Evolutionary conservation across 192 early-diverging fungal genomes (phyloP).

Genomic region (Rhizoclosmatium globosum): DNA sequence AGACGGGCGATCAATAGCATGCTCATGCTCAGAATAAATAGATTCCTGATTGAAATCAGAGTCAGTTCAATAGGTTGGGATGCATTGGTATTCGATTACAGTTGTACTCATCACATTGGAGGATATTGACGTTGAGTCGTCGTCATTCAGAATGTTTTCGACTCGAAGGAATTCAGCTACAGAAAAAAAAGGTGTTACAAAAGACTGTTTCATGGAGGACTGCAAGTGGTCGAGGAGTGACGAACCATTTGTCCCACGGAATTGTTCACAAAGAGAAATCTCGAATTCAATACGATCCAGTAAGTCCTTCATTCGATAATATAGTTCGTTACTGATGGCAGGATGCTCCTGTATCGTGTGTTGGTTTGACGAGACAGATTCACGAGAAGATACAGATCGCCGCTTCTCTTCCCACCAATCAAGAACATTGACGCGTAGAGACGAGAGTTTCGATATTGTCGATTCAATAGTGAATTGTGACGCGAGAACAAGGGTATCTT

Average conservation of each 20-base stretch:
- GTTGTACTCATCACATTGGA: slow-evolving; percentile 14
- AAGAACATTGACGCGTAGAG: background rate
- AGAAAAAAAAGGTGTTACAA: background rate
- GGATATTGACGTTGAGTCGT: background rate
- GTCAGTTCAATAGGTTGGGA: background rate
- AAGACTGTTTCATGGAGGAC: background rate
- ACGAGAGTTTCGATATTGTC: slow-evolving; percentile 2
- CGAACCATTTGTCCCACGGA: slow-evolving; percentile 41
- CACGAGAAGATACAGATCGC: background rate
- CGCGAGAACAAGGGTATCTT: slow-evolving; percentile 16
- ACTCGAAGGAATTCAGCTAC: slow-evolving; percentile 24
- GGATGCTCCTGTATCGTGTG: too few species aligned
- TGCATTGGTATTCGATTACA: background rate
- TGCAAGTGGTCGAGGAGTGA: background rate
- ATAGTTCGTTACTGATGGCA: too few species aligned
- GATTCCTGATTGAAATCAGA: too few species aligned
- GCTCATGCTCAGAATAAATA: too few species aligned
- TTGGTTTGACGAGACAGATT: too few species aligned
- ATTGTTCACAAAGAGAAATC: slow-evolving; percentile 50
- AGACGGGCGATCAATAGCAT: too few species aligned
- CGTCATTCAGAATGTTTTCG: slow-evolving; percentile 20
- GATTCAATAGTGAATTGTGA: slow-evolving; percentile 15
- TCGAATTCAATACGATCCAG: slow-evolving; percentile 40
- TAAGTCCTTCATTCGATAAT: slow-evolving; percentile 27
- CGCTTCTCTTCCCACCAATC: background rate